These are phyloP conservation scores for Byssoonygena ceratinophila DNA, from an alignment of 2,329 filamentous ascomycete species.

Conservation along the genomic window DNA sequence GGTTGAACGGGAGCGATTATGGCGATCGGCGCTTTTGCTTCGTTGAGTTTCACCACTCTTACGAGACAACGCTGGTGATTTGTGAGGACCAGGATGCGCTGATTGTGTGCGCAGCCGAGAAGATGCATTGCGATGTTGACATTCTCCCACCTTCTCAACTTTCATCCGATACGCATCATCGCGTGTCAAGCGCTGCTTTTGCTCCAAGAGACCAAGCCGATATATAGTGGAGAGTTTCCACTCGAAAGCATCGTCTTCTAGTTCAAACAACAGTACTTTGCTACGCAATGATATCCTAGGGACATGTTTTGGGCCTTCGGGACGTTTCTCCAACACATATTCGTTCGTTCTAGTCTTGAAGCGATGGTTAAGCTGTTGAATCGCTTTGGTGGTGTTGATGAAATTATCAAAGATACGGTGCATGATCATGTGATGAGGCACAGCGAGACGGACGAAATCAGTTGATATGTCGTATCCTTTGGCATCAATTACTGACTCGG, in stretches of 20 bases:
- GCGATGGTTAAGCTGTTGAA: constrained; percentile 82
- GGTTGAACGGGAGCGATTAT: constrained; percentile 23
- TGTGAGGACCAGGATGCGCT: constrained; percentile 37
- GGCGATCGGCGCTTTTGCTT: constrained; percentile 48
- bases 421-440: constrained; percentile 84
- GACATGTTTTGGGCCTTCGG: constrained; percentile 74
- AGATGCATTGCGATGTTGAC: constrained; percentile 42
- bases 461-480: constrained; percentile 72
- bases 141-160: constrained; percentile 68
- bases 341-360: constrained; percentile 81
- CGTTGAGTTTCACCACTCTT: constrained; percentile 34
- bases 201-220: constrained; percentile 74
- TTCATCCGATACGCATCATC: constrained; percentile 87
- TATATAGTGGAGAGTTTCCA: constrained; percentile 97
- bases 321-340: constrained; percentile 74
- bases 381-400: constrained; percentile 75
- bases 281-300: constrained; percentile 76
- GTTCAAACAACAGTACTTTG: constrained; percentile 73
- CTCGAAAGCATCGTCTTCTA: constrained; percentile 94
- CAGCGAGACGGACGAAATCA: constrained; percentile 75
- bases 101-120: constrained; percentile 46
- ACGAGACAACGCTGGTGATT: constrained; percentile 25
- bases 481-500: constrained; percentile 55
- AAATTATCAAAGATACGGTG: constrained; percentile 90
- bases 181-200: constrained; percentile 76